Conservation (phyloP, 2,329 filamentous ascomycete genomes). For the Fusarium subglutinans region DNA sequence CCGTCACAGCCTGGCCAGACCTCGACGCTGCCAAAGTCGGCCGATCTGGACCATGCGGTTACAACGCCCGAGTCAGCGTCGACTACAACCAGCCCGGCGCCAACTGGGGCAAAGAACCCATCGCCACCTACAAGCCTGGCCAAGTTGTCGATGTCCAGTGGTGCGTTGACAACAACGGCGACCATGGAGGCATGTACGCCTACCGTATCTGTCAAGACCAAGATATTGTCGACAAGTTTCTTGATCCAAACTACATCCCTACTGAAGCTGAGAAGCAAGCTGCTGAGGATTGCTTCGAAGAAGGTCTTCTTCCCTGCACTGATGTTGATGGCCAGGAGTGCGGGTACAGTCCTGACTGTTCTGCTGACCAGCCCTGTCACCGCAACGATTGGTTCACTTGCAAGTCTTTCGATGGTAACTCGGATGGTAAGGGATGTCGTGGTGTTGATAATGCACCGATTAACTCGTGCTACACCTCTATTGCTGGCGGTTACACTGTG, state of each 20-base stretch:
- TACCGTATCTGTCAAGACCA: constrained; percentile 65
- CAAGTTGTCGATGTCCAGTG: constrained; percentile 61
- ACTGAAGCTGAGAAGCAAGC: constrained; percentile 62
- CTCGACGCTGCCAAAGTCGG: constrained; percentile 56
- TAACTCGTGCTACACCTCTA: constrained; percentile 60
- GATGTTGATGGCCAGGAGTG: constrained; percentile 61
- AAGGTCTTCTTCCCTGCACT: constrained; percentile 57
- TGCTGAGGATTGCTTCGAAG: constrained; percentile 62
- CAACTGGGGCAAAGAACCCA: constrained; percentile 55
- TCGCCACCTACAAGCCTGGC: constrained; percentile 57
- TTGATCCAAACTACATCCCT: constrained; percentile 57
- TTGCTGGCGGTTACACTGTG: constrained; percentile 63
- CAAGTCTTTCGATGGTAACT: constrained; percentile 50
- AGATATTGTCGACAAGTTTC: constrained; percentile 59
- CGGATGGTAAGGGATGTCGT: constrained; percentile 50
- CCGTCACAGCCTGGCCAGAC: constrained; percentile 60
- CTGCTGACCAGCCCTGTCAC: constrained; percentile 53
- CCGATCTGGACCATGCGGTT: constrained; percentile 61
- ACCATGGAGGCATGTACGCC: constrained; percentile 66
- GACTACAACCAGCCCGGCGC: constrained; percentile 61
- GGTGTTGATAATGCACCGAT: constrained; percentile 57
- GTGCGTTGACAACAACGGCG: constrained; percentile 66
- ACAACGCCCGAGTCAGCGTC: constrained; percentile 61
- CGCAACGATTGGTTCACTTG: constrained; percentile 66
- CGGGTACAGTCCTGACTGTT: constrained; percentile 59